These are phyloP conservation scores for Polytrichum commune DNA, from an alignment of 225 moss, liverwort and hornwort genomes.

Conservation along the genomic window DNA sequence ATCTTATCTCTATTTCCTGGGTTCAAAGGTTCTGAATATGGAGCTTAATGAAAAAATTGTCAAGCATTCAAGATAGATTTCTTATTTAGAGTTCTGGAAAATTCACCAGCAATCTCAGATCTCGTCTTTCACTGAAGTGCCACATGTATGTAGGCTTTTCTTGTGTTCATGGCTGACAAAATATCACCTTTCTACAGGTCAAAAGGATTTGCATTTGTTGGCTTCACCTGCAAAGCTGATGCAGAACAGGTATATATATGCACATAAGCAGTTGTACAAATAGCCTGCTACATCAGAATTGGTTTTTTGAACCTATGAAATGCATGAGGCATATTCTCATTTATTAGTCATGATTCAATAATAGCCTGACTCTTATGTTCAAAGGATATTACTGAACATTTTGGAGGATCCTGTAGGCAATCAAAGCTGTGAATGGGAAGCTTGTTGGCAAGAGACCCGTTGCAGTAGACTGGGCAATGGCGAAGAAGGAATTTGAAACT, in stretches of 20 bases:
- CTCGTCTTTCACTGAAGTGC: too few species aligned
- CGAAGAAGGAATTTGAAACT: conserved; percentile 78
- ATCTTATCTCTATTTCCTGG: conserved; percentile 3
- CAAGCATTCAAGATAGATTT: too few species aligned
- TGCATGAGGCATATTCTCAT: too few species aligned
- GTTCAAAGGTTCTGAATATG: too few species aligned
- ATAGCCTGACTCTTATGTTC: too few species aligned
- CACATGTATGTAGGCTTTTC: too few species aligned
- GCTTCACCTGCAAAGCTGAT: conserved; percentile 83
- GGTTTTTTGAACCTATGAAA: not conserved
- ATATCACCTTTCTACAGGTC: conserved; percentile 37
- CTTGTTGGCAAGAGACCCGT: conserved; percentile 81
- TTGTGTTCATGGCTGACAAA: too few species aligned
- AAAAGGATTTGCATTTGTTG: conserved; percentile 94
- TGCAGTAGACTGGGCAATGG: conserved; percentile 95
- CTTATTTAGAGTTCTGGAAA: too few species aligned
- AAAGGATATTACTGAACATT: not conserved
- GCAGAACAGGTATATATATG: conserved; percentile 71
- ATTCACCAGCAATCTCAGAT: too few species aligned
- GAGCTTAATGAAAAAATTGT: too few species aligned
- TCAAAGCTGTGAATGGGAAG: conserved; percentile 75
- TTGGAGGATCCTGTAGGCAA: conserved; percentile 48
- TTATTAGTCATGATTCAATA: too few species aligned
- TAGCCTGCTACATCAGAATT: not conserved
- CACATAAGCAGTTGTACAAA: not conserved